Evolutionary conservation across 768 basidiomycete species (phyloP), one percentile per base, ranked within the genome.

Genomic region (Boletus tomentosulus): DNA sequence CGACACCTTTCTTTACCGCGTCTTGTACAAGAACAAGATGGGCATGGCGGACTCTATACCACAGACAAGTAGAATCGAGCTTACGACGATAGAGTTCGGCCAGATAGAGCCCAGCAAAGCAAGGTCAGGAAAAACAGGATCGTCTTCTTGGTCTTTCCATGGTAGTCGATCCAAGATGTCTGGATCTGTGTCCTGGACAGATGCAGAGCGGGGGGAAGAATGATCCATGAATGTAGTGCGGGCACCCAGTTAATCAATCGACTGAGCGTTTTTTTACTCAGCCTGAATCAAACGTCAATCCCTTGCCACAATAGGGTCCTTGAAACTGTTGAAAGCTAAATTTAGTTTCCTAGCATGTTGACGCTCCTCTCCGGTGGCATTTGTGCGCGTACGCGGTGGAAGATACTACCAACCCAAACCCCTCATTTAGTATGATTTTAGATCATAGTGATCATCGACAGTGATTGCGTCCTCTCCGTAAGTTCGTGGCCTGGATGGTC

Each of bases 1-100:
- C 30, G 57, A 48, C 38, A 48, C 57, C 10, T 66, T 60, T 31
- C 19, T 59, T 27, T 68, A 61, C 44, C 64, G 61, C 27, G 4
- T 54, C 28, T 28, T 47, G 24, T 48, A 41, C 53, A 44, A 28
- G 45, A 41, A 27, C n/a, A 42, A 47, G 9, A 6, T 13, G 8
- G 48, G 30, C 10, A 27, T 56, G 0, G 55, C 52, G 4, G 42
- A 43, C n/a, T 38, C 55, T 6, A 25, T 31, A 7, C 42, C 24
- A 8, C 46, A 41, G 2, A 11, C 19, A 22, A 41, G 12, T 7
- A 39, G 30, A 16, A 33, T 59, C 37, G 56, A 50, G n/a, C 48
- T 64, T 39, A 63, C 63, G 7, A 55, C 55, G 13, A 12, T 62
- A 30, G 57, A 55, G 11, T 48, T 53, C n/a, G 41, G 22, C 9